Base-by-base conservation (phyloP, 1,284 basidiomycete genomes). In the Ceratobasidium sp. region DNA sequence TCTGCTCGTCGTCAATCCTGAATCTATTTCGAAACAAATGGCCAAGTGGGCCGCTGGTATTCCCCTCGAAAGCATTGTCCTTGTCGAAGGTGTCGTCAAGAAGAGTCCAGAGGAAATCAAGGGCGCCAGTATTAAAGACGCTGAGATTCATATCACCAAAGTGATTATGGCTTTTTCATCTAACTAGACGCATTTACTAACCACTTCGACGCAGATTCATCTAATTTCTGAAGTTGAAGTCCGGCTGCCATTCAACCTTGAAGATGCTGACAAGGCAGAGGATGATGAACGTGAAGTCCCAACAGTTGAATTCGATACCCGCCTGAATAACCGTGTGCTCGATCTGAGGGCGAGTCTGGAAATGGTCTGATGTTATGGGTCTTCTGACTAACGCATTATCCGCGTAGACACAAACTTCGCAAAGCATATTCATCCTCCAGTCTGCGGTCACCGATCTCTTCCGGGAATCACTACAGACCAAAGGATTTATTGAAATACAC, bases 11-110 rank as follows among this genome's bases (percentile, higher is more conserved):
- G 89, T 93, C 57, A 85, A 92, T 44, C 89, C 91, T 26, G 92
- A 91, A 73, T 91, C 91, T 79, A 87, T 99, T 18, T 98, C 95
- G 76, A 98, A 96, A 82, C 96, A 98, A 82, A 99, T 99, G 98
- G 88, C 95, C 71, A 98, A 97, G 83, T 99, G 93, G 91, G 89
- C 92, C 18, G 89, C 90, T 23, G 80, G 88, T 47, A 84, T 99
- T 62, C 85, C 91, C 44, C 86, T 89, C 76, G 98, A 99, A 84
- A 94, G 93, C 73, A 96, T 99, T 77, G 93, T 99, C 9, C 88
- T 96, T 41, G 92, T 98, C 9, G 91, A 98, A 82, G 90, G 89
- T 52, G 82, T 87, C 72, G 92, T 97, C 50, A 90, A 91, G 80
- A 91, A 91, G 79, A 89, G 94, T n/a, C 87, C 90, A 6, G 93